Evolutionary conservation across 2,329 filamentous ascomycete genomes (phyloP).

Genomic region (Bipolaris zeicola): DNA sequence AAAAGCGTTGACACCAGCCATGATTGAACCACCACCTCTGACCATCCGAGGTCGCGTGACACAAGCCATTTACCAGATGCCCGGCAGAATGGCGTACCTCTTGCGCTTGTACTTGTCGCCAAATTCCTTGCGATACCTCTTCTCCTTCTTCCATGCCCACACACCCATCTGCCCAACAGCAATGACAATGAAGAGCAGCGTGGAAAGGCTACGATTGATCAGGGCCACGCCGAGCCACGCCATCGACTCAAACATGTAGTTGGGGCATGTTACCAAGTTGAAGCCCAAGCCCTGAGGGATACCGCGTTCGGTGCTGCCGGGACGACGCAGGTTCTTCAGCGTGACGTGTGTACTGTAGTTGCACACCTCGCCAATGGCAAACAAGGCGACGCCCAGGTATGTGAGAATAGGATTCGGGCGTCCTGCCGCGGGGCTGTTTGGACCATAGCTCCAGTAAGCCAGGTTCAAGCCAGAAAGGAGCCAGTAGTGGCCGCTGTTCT

Average conservation of each 20-base stretch:
- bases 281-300: conserved; percentile 89
- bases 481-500: conserved; percentile 97
- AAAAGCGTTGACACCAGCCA: too few species aligned
- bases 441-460: conserved; percentile 84
- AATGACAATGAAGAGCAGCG: conserved; percentile 75
- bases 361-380: conserved; percentile 74
- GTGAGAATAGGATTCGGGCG: conserved; percentile 52
- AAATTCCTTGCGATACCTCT: conserved; percentile 86
- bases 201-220: conserved; percentile 77
- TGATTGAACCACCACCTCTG: background rate
- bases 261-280: conserved; percentile 86
- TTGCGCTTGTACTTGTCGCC: conserved; percentile 95
- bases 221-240: conserved; percentile 85
- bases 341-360: conserved; percentile 83
- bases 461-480: conserved; percentile 77
- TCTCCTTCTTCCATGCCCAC: conserved; percentile 94
- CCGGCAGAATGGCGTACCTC: conserved; percentile 80
- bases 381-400: conserved; percentile 73
- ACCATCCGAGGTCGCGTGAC: background rate
- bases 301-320: conserved; percentile 79
- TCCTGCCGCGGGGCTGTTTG: conserved; percentile 68
- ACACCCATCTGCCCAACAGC: conserved; percentile 79
- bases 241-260: conserved; percentile 92
- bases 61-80: conserved; percentile 62
- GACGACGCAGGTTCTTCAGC: conserved; percentile 75